A percentile compares a stretch with the other conserved stretches of the same genome.
These are phyloP conservation scores for Rhizopogon roseolus DNA, from an alignment of 768 basidiomycete species.

Conservation along the genomic window DNA sequence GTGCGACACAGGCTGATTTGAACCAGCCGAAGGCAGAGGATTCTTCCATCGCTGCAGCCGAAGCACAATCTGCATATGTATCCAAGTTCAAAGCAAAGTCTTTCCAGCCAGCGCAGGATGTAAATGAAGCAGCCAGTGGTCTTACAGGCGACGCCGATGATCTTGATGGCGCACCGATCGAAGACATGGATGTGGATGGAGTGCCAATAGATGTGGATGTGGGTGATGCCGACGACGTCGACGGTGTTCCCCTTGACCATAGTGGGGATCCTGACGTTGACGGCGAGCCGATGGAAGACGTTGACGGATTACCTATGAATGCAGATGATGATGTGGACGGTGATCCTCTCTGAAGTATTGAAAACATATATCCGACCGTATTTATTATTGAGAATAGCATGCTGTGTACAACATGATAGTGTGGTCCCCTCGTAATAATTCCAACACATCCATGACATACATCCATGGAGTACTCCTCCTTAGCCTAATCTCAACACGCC, in stretches of 20 bases:
- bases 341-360: background rate
- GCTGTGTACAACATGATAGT: background rate
- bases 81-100: conserved; percentile 75
- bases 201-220: conserved; percentile 29
- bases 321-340: conserved; percentile 10
- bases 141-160: conserved; percentile 38
- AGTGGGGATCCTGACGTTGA: conserved; percentile 15
- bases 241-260: conserved; percentile 33
- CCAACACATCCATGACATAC: background rate
- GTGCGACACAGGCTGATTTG: conserved; percentile 31
- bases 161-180: conserved; percentile 48
- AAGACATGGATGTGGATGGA: conserved; percentile 49
- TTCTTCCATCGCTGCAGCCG: conserved; percentile 8
- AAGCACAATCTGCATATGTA: conserved; percentile 31
- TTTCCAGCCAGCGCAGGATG: conserved; percentile 64
- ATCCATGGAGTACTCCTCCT: background rate
- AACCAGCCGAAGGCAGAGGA: conserved; percentile 23
- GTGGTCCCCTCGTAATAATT: background rate
- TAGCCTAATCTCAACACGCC: background rate
- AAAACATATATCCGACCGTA: background rate
- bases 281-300: conserved; percentile 25
- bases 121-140: conserved; percentile 18
- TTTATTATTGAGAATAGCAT: background rate
- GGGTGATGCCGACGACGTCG: conserved; percentile 32
- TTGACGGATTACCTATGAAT: conserved; percentile 37